phyloP scores from a whole-genome alignment of 345 rosid genomes.

The Garcia nutans region DNA sequence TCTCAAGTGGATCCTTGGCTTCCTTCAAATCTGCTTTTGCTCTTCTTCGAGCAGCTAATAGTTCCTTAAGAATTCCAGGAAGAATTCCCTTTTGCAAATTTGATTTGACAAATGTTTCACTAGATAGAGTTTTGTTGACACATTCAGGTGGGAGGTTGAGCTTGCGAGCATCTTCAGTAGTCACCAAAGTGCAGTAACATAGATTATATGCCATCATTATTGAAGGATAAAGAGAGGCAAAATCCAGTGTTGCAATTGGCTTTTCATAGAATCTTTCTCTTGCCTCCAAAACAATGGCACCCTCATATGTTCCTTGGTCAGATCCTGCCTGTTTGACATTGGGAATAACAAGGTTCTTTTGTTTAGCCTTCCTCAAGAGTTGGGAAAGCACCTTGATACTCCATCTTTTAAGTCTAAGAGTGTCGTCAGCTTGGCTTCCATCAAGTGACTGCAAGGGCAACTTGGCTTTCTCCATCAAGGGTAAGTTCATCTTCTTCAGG shows the following conservation, averaged over 20 bases:
- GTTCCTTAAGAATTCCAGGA: constrained; percentile 98
- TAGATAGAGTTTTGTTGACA: no score
- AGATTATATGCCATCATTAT: no score
- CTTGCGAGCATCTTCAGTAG: no score
- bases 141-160: no score
- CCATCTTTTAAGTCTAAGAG: no score
- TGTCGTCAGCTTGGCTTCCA: no score
- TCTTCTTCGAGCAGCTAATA: constrained; percentile 85
- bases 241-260: constrained; percentile 95
- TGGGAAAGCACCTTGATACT: constrained; percentile 99
- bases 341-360: constrained; percentile 80
- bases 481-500: no score
- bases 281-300: constrained; percentile 97
- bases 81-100: constrained; percentile 92
- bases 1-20: constrained; percentile 94
- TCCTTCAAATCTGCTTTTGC: constrained; percentile 97
- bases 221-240: constrained; percentile 95
- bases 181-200: no score
- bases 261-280: constrained; percentile 88
- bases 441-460: no score
- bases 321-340: constrained; percentile 85
- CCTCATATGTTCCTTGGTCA: constrained; percentile 94
- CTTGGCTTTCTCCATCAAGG: no score
- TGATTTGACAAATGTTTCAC: no score
- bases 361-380: constrained; percentile 92